Evolutionary conservation across 176 grass and related monocot genomes (phyloP), one percentile per base, ranked within the genome.

Genomic region (Oryza glumipatula): DNA sequence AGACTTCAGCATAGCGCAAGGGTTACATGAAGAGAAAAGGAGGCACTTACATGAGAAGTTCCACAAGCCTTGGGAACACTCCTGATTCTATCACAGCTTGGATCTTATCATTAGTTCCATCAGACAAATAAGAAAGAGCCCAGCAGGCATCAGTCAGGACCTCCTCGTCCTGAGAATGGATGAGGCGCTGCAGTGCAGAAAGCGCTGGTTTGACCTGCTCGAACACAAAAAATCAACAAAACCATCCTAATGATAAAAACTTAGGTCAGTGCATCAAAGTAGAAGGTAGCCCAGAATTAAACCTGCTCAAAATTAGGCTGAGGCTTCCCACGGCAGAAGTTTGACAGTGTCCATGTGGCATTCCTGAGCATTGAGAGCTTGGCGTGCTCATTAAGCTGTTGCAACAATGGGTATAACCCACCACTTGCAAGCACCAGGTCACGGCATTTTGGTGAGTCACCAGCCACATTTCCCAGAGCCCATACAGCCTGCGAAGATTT

Each of bases 21-120:
- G 46, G 35, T 0, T 9, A 32, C 17, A 17, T 80, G 35, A 74
- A 7, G 0, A 45, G 19, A 41, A 77, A 79, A 70, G 3, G 47
- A 74, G 72, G 72, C 5, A 72, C 91, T 87, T 85, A 98, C 95
- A 91, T 86, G 33, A 98, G 81, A 86, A 98, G 95, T 65, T 98
- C 95, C 65, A 98, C 89, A 84, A 98, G 95, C 73, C 93, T 76
- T 52, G 90, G 95, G 49, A 92, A 95, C 24, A 98, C 95, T 9
- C 91, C 95, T 61, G 95, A 88, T 45, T 95, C 95, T 82, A 98
- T 90, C 49, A 98, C 95, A 82, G 91, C 75, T 78, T 98, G 95
- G 68, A 98, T 98, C 85, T 98, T 98, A 87, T 98, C 95, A 51
- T 98, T 98, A 65, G 92, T 98, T 65, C 95, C 95, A 70, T 98